Conservation (phyloP, 371 early-diverging fungal species). For the Neoconidiobolus thromboides region DNA sequence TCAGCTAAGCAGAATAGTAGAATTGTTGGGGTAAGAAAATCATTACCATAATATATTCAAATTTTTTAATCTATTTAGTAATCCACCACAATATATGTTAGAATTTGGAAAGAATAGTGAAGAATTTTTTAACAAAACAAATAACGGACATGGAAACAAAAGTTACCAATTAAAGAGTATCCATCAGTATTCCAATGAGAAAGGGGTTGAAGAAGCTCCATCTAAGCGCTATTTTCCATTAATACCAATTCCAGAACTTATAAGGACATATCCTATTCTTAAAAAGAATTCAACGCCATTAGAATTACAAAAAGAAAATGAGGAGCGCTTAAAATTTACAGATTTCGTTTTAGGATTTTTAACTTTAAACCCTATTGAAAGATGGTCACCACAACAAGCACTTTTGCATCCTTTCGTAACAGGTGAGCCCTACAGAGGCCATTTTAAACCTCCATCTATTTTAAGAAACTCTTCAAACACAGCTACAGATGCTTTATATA, state of each 20-base stretch:
- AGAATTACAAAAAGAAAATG: conserved; percentile 62
- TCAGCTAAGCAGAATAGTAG: conserved; percentile 71
- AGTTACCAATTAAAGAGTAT: conserved; percentile 55
- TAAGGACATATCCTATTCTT: conserved; percentile 51
- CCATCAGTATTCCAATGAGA: conserved; percentile 63
- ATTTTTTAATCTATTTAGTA: conserved; percentile 11
- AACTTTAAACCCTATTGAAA: conserved; percentile 69
- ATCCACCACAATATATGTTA: conserved; percentile 70
- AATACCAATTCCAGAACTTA: conserved; percentile 53
- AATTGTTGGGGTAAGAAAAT: conserved; percentile 44
- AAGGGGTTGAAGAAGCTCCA: conserved; percentile 47
- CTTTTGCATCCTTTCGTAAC: conserved; percentile 87
- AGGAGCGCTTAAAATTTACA: conserved; percentile 42
- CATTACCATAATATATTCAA: not conserved
- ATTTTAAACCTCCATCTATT: conserved; percentile 23
- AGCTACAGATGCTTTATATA: not conserved
- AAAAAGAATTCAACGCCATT: conserved; percentile 31
- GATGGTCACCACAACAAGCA: conserved; percentile 90
- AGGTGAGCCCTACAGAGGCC: conserved; percentile 47
- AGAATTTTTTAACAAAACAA: conserved; percentile 35
- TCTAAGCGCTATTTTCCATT: conserved; percentile 75
- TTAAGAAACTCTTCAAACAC: not conserved
- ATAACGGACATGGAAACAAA: conserved; percentile 16
- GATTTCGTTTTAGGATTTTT: conserved; percentile 79
- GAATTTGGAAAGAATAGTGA: conserved; percentile 57